Percentiles rank a stretch among this genome's conserved stretches.
Conservation (phyloP, 2,329 filamentous ascomycete genomes). For the Penicillium palitans region DNA sequence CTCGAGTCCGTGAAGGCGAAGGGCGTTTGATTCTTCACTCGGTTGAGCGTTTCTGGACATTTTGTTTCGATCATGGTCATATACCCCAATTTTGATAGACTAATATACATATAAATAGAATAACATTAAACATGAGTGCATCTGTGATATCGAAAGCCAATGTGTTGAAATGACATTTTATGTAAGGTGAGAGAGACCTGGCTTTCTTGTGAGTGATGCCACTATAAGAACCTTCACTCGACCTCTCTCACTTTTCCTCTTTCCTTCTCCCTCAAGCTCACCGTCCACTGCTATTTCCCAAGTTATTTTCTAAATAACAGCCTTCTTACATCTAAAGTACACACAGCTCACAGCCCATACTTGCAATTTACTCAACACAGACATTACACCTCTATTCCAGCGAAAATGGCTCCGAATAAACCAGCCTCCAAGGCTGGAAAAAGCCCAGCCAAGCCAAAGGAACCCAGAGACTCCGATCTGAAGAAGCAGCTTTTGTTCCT, state of each 20-base stretch:
- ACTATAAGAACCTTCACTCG: neutral
- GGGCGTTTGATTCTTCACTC: neutral
- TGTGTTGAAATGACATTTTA: no score
- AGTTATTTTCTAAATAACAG: neutral
- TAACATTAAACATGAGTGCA: no score
- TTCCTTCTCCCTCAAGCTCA: neutral
- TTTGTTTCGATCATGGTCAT: neutral
- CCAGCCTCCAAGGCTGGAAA: neutral
- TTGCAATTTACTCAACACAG: no score
- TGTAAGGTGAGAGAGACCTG: neutral
- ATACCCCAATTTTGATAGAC: neutral
- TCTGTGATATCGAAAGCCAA: no score
- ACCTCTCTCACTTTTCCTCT: no score
- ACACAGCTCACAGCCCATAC: neutral
- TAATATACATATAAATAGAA: neutral
- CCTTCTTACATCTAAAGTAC: neutral
- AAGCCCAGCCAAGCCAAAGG: constrained; percentile 1
- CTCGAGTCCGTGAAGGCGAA: neutral
- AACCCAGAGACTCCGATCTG: neutral
- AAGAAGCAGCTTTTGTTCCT: constrained; percentile 3
- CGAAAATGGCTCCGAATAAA: neutral
- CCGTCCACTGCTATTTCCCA: neutral
- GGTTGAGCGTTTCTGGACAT: neutral
- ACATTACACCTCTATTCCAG: neutral
- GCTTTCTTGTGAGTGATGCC: neutral